A percentile compares a stretch with the other conserved stretches of the same genome.
Evolutionary conservation across 257 asterid genomes (phyloP).

Genomic region (Capsicum pubescens): DNA sequence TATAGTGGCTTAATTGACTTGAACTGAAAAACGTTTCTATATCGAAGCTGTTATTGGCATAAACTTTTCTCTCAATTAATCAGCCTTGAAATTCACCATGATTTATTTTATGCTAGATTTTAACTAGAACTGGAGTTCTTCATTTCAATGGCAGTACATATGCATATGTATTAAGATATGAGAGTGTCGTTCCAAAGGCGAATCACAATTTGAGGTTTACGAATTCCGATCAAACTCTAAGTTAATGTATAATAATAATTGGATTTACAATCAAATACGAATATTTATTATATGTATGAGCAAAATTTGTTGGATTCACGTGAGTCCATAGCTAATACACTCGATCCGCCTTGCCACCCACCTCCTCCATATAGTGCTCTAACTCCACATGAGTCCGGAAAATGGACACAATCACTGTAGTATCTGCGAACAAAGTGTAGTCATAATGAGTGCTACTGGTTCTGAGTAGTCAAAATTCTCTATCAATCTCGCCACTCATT

Average conservation of each 20-base stretch:
- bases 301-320: not conserved
- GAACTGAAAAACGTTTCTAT: too few species aligned
- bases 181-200: too few species aligned
- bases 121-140: not conserved
- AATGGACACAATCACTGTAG: not conserved
- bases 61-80: too few species aligned
- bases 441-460: slow-evolving; percentile 83
- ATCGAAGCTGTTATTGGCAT: too few species aligned
- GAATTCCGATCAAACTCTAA: not conserved
- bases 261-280: not conserved
- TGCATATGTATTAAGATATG: not conserved
- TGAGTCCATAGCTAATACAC: not conserved
- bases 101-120: too few species aligned
- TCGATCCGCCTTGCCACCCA: not conserved
- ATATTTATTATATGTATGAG: not conserved
- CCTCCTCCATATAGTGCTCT: not conserved
- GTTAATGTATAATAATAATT: not conserved
- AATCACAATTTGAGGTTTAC: not conserved
- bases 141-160: not conserved
- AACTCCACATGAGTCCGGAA: slow-evolving; percentile 2
- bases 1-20: too few species aligned
- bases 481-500: slow-evolving; percentile 62
- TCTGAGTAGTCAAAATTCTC: slow-evolving; percentile 84
- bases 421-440: slow-evolving; percentile 22
- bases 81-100: too few species aligned